Conservation (phyloP, 345 rosid genomes). For the Salix dunnii region DNA sequence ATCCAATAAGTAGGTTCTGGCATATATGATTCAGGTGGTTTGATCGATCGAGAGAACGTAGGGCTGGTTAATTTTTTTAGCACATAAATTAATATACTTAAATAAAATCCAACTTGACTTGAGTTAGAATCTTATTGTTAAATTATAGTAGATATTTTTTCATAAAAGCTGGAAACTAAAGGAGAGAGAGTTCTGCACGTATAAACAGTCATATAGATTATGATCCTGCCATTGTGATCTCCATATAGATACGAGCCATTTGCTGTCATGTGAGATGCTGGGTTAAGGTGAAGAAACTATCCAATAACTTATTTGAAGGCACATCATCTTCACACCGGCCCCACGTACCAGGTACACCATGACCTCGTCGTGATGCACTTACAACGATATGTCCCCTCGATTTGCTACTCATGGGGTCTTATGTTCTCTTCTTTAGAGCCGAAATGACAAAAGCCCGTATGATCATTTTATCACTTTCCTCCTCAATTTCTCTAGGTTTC, state of each 20-base stretch:
- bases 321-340: neutral
- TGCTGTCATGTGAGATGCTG: neutral
- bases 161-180: too few species aligned
- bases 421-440: slow-evolving; percentile 1
- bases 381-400: slow-evolving; percentile 23
- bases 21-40: too few species aligned
- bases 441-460: too few species aligned
- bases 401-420: slow-evolving; percentile 25
- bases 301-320: neutral
- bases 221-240: neutral
- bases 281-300: neutral
- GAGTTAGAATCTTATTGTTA: too few species aligned
- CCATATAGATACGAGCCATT: neutral
- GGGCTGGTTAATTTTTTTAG: too few species aligned
- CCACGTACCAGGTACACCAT: neutral
- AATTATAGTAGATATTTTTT: too few species aligned
- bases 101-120: too few species aligned
- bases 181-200: too few species aligned
- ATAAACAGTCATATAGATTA: too few species aligned
- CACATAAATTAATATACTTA: too few species aligned
- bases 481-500: neutral
- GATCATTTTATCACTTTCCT: neutral
- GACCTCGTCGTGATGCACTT: slow-evolving; percentile 6
- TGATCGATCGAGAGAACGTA: too few species aligned
- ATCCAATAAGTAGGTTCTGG: too few species aligned